Evolutionary conservation across 352 stramenopile species (phyloP).

Genomic region (Globisporangium rhizosaccharum): DNA sequence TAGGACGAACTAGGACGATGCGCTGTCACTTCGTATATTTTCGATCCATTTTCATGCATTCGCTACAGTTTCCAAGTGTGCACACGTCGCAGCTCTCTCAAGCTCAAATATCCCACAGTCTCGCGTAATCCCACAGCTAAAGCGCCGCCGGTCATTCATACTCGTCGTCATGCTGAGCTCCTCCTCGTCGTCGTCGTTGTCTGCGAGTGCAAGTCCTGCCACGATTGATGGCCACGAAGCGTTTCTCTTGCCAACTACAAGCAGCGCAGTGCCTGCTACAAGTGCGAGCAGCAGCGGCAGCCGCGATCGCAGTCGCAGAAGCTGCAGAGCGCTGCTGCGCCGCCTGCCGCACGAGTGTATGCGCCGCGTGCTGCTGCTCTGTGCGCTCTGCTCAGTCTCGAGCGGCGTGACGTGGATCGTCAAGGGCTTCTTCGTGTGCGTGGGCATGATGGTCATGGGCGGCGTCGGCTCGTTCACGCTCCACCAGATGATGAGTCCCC

Average conservation of each 20-base stretch:
- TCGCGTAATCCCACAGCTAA: too few relatives aligned
- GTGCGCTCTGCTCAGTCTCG: slow-evolving; percentile 13
- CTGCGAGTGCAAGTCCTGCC: too few relatives aligned
- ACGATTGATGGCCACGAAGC: too few relatives aligned
- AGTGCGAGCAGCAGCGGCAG: neutral
- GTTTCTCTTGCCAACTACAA: too few relatives aligned
- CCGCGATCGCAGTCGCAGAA: neutral
- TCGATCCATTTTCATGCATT: too few relatives aligned
- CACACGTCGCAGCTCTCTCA: too few relatives aligned
- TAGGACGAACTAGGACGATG: neutral
- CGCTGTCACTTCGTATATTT: neutral
- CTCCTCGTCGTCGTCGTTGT: too few relatives aligned
- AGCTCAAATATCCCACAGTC: too few relatives aligned
- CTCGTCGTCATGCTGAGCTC: too few relatives aligned
- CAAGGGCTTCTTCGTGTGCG: slow-evolving; percentile 40
- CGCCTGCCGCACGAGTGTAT: slow-evolving; percentile 7
- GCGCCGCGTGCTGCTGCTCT: slow-evolving; percentile 6
- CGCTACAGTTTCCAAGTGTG: too few relatives aligned
- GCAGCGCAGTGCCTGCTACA: neutral
- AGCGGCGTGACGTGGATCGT: slow-evolving; percentile 28
- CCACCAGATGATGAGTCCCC: slow-evolving; percentile 69
- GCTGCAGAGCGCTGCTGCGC: neutral
- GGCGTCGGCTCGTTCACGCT: slow-evolving; percentile 62
- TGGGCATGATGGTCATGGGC: slow-evolving; percentile 52
- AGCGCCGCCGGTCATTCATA: too few relatives aligned